Evolutionary conservation across 139 green algal genomes (phyloP).

Genomic region (Picochlorum sp.): DNA sequence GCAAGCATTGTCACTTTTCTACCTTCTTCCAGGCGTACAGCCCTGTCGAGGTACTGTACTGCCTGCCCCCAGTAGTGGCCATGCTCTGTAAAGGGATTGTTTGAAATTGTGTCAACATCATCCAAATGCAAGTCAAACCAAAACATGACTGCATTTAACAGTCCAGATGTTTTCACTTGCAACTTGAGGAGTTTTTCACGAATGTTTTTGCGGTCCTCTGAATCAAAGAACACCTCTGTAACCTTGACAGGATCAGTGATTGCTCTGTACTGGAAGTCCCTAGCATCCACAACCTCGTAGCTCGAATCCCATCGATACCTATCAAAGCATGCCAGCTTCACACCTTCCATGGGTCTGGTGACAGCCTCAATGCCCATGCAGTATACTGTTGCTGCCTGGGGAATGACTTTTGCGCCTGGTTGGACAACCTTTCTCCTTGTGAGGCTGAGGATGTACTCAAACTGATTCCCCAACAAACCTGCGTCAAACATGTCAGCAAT

Average conservation of each 20-base stretch:
- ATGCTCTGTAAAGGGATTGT: not conserved
- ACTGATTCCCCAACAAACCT: slow-evolving; percentile 54
- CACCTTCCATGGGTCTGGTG: slow-evolving; percentile 32
- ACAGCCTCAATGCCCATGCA: slow-evolving; percentile 63
- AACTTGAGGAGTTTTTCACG: slow-evolving; percentile 59
- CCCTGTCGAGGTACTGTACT: slow-evolving; percentile 62
- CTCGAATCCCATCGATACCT: slow-evolving; percentile 64
- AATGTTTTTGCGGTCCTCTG: slow-evolving; percentile 15
- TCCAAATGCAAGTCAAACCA: slow-evolving; percentile 80
- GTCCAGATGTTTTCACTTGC: slow-evolving; percentile 33
- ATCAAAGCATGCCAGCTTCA: slow-evolving; percentile 56
- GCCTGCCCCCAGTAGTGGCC: slow-evolving; percentile 58
- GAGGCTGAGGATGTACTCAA: slow-evolving; percentile 45
- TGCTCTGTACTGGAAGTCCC: slow-evolving; percentile 39
- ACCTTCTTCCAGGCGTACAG: slow-evolving; percentile 11
- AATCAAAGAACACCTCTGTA: slow-evolving; percentile 54
- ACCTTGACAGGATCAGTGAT: slow-evolving; percentile 56
- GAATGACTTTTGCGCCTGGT: slow-evolving; percentile 44
- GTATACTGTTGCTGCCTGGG: slow-evolving; percentile 53
- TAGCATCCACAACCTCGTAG: slow-evolving; percentile 45
- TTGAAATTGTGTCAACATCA: slow-evolving; percentile 27
- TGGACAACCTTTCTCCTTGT: slow-evolving; percentile 42
- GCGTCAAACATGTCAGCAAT: slow-evolving; percentile 59
- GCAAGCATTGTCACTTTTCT: slow-evolving; percentile 48
- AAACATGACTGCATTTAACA: slow-evolving; percentile 64